Base-by-base conservation (phyloP, 208 protist genomes). In the Wallacemonas sp. region DNA sequence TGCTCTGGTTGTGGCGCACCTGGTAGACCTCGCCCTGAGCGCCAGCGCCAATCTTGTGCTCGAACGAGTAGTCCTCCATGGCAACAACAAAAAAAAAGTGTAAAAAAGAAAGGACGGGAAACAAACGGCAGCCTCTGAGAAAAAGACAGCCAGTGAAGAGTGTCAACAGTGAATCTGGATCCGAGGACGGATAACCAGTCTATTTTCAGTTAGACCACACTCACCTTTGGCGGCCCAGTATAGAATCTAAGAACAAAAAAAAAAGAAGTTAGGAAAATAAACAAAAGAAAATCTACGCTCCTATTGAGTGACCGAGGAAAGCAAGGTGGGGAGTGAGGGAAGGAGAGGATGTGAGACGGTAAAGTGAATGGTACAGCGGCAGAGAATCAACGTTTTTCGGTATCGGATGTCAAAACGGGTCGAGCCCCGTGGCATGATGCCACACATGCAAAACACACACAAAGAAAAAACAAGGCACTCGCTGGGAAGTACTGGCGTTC, bases 11-110 rank as follows among this genome's bases (percentile, higher is more conserved):
- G 63, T 94, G 82, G 23, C 70, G 48, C 1, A 95, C 91, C 57
- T 80, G 54, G 63, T 88, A 92, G n/a, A 97, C 87, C 16, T 81
- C 61, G 18, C 91, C 91, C 48, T 97, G 86, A 14, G 86, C 85
- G 22, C 91, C 91, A 67, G 77, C 72, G 57, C 91, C 91, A 44
- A 97, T 79, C 63, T 86, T 84, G 14, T 66, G 69, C 50, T 73
- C 74, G 4, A 89, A 61, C 7, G 50, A 75, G 61, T 97, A 97
- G 42, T 95, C 84, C 31, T 94, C 86, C 91, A 97, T 97, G 12
- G 23, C 28, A 63, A n/a, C n/a, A n/a, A n/a, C n/a, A n/a, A n/a
- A n/a, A 22, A 16, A 14, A 44, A 38, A 18, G 23, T n/a, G 22
- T 1, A 2, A 62, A 57, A 44, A 48, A 74, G 61, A 62, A 32